These are phyloP conservation scores for Leishmania martiniquensis DNA, from an alignment of 208 protist genomes.

Conservation along the genomic window DNA sequence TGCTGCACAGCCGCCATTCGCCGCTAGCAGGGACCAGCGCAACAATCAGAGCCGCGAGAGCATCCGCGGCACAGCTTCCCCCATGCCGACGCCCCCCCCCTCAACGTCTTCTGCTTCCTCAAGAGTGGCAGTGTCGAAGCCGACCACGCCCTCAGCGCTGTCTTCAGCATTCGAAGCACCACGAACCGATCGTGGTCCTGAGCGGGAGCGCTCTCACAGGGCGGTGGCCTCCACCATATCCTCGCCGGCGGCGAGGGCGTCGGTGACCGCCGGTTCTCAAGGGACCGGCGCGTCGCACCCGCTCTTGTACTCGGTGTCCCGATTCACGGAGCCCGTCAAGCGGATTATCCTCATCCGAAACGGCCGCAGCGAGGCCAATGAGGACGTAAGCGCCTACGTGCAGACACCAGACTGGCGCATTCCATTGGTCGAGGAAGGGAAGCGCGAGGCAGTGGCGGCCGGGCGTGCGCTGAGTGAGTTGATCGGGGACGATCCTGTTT, in stretches of 20 bases:
- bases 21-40: neutral
- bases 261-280: neutral
- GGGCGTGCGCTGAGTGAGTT: constrained; percentile 75
- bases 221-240: neutral
- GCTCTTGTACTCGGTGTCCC: constrained; percentile 29
- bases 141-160: neutral
- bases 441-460: constrained; percentile 59
- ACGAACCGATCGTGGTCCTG: neutral
- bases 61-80: neutral
- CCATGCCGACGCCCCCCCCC: neutral
- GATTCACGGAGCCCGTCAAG: constrained; percentile 83
- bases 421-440: constrained; percentile 75
- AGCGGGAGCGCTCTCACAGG: neutral
- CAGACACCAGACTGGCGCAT: constrained; percentile 91
- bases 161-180: neutral
- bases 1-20: neutral
- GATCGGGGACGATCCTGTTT: constrained; percentile 75
- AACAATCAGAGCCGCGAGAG: neutral
- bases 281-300: constrained; percentile 9
- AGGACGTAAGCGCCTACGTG: constrained; percentile 70
- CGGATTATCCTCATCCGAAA: constrained; percentile 91
- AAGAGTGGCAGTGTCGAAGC: neutral
- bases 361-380: constrained; percentile 76
- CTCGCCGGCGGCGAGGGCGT: neutral
- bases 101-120: neutral